Evolutionary conservation across 1,284 basidiomycete genomes (phyloP).

Genomic region (Ustanciosporium gigantosporum): DNA sequence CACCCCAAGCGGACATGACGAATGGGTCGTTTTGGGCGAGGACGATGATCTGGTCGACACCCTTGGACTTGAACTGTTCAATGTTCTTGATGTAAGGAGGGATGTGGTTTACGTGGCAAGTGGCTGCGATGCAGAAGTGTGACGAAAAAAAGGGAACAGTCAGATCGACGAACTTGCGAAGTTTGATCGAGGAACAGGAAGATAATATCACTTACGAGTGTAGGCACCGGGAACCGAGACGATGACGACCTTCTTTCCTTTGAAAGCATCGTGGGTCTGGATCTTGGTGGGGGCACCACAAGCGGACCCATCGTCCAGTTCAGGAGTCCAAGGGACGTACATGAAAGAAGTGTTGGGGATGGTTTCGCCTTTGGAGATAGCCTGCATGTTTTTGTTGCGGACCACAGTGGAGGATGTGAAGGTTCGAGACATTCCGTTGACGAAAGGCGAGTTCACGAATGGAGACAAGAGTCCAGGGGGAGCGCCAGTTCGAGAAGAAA

Average conservation of each 20-base stretch:
- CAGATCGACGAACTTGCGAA: too few species aligned
- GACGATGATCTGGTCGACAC: constrained; percentile 69
- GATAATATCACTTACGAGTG: constrained; percentile 51
- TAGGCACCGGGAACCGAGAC: constrained; percentile 76
- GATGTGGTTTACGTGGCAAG: constrained; percentile 63
- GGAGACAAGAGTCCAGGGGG: too few species aligned
- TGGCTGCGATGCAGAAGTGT: constrained; percentile 20
- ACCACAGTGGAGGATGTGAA: background rate
- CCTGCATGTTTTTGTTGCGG: constrained; percentile 9
- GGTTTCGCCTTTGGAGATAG: constrained; percentile 65
- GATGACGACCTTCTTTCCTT: constrained; percentile 80
- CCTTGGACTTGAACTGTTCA: constrained; percentile 73
- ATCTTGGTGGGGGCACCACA: constrained; percentile 61
- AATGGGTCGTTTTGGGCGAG: constrained; percentile 59
- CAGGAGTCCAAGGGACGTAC: constrained; percentile 70
- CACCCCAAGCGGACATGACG: constrained; percentile 68
- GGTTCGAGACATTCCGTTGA: too few species aligned
- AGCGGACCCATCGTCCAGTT: constrained; percentile 67
- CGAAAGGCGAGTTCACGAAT: too few species aligned
- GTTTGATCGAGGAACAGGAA: too few species aligned
- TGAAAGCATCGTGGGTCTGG: constrained; percentile 69
- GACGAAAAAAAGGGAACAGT: background rate
- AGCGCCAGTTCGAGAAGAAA: background rate
- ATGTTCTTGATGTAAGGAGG: constrained; percentile 72
- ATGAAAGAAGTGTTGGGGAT: constrained; percentile 70